Conservation (phyloP, 345 rosid genomes). For the thale cress (Arabidopsis thaliana) region TAIR10.1 NC_003071.7:16724001-16724500, state of each 20-base stretch:
- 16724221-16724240: neutral
- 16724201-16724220: neutral
- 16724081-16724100: neutral
- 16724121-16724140: neutral
- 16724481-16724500: neutral
- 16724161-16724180: neutral
- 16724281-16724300: neutral
- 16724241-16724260: conserved; percentile 3
- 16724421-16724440: neutral
- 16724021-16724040: no score
- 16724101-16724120: neutral
- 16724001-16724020: neutral
- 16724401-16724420: neutral
- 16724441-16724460: neutral
- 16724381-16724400: neutral
- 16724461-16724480: neutral
- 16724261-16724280: neutral
- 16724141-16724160: neutral
- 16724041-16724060: no score
- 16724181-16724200: conserved; percentile 6
- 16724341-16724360: neutral
- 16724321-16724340: neutral
- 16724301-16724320: neutral
- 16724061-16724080: neutral
- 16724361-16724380: neutral